Conservation (phyloP, 148 eudicot species). For the Bassia scoparia region DNA sequence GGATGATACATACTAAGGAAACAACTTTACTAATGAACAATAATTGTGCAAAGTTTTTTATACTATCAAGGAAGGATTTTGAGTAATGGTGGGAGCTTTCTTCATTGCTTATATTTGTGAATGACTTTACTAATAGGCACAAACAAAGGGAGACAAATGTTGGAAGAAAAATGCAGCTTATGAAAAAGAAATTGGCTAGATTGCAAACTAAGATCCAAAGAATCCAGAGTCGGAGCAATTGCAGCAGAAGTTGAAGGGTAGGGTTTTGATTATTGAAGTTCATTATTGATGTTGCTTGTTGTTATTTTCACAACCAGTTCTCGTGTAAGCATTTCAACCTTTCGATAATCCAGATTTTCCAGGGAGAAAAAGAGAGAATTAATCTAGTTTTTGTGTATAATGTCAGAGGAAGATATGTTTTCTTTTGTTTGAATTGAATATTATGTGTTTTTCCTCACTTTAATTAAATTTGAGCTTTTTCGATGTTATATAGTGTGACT, state of each 20-base stretch:
- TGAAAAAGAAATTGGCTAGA: constrained; percentile 66
- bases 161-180: constrained; percentile 79
- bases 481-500: background rate
- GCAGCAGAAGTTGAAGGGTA: constrained; percentile 68
- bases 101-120: constrained; percentile 11
- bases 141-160: constrained; percentile 65
- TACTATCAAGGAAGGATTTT: background rate
- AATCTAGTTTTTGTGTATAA: background rate
- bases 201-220: constrained; percentile 70
- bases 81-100: constrained; percentile 1
- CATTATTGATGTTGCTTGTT: background rate
- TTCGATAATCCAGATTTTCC: too few relatives aligned
- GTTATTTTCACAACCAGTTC: background rate
- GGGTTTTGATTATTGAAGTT: constrained; percentile 9
- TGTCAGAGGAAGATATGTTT: background rate
- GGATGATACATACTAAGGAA: background rate
- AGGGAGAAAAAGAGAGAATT: too few relatives aligned
- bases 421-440: background rate
- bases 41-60: constrained; percentile 14
- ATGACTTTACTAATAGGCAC: constrained; percentile 46
- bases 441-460: background rate
- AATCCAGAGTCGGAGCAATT: constrained; percentile 62
- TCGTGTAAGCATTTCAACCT: background rate
- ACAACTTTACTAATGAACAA: constrained; percentile 9
- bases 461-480: background rate